Evolutionary conservation across 805 yeast genomes (phyloP).

Genomic region (Wickerhamomyces subpelliculosus): DNA sequence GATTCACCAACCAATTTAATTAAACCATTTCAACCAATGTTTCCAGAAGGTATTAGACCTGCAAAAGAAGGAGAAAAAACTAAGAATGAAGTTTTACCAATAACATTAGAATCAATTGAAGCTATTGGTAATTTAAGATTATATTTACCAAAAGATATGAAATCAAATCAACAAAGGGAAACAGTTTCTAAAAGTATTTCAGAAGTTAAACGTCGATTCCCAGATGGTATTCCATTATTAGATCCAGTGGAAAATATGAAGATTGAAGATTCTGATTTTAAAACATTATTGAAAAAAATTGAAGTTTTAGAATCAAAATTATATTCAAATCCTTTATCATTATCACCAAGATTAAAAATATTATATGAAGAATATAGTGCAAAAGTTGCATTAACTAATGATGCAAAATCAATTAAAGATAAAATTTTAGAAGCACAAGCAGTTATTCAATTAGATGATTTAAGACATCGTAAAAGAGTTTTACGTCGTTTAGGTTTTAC

Average conservation of each 20-base stretch:
- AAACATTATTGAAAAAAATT: slow-evolving; percentile 62
- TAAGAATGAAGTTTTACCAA: slow-evolving; percentile 73
- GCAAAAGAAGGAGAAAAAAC: slow-evolving; percentile 65
- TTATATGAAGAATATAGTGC: slow-evolving; percentile 57
- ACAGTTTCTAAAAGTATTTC: slow-evolving; percentile 60
- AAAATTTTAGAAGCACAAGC: slow-evolving; percentile 82
- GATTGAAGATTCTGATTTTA: slow-evolving; percentile 76
- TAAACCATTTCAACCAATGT: slow-evolving; percentile 67
- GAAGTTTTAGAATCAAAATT: slow-evolving; percentile 77
- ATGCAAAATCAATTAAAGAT: slow-evolving; percentile 51
- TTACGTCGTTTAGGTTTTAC: slow-evolving; percentile 88
- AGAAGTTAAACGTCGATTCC: slow-evolving; percentile 78
- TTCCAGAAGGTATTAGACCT: slow-evolving; percentile 88
- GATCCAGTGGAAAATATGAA: slow-evolving; percentile 94
- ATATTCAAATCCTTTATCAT: slow-evolving; percentile 59
- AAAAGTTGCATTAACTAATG: slow-evolving; percentile 54
- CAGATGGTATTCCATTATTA: slow-evolving; percentile 85
- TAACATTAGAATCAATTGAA: slow-evolving; percentile 71
- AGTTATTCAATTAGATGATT: slow-evolving; percentile 88
- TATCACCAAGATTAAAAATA: slow-evolving; percentile 52
- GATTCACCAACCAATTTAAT: slow-evolving; percentile 82
- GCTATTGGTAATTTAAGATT: slow-evolving; percentile 76
- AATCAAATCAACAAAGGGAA: slow-evolving; percentile 53
- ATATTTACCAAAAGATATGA: slow-evolving; percentile 69
- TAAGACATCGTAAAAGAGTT: slow-evolving; percentile 88